These are phyloP conservation scores for Halteria grandinella DNA, from an alignment of 73 alveolate genomes.

Conservation along the genomic window DNA sequence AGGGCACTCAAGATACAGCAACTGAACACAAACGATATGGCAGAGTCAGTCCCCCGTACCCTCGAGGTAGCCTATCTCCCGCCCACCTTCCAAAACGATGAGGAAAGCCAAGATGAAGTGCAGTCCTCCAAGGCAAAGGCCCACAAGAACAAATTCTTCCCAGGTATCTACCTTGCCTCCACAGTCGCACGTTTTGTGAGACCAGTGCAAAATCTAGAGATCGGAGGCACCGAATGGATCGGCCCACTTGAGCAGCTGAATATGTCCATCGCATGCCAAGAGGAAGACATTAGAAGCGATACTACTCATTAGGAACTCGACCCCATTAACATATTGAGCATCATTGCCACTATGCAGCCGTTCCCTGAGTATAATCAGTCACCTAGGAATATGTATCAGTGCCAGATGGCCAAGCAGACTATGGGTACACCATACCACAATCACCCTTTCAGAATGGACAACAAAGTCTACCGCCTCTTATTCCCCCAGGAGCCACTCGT, in stretches of 20 bases:
- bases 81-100: constrained; percentile 53
- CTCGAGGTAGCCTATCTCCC: constrained; percentile 90
- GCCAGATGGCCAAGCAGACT: constrained; percentile 99
- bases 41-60: constrained; percentile 76
- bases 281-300: constrained; percentile 91
- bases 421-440: constrained; percentile 99
- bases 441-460: constrained; percentile 95
- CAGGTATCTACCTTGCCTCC: constrained; percentile 95
- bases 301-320: constrained; percentile 95
- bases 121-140: constrained; percentile 2
- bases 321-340: constrained; percentile 94
- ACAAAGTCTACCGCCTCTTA: constrained; percentile 86
- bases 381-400: constrained; percentile 99
- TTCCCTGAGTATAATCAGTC: constrained; percentile 98
- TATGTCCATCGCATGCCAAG: constrained; percentile 95
- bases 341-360: constrained; percentile 97
- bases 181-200: constrained; percentile 97
- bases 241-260: constrained; percentile 98
- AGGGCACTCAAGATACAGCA: constrained; percentile 74
- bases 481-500: constrained; percentile 96
- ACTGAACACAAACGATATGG: constrained; percentile 39
- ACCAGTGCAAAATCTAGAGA: constrained; percentile 92
- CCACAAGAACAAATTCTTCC: constrained; percentile 84
- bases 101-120: constrained; percentile 47
- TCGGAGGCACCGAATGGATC: constrained; percentile 95